Base-by-base conservation (phyloP, 345 rosid genomes). In the Balakata baccata region DNA sequence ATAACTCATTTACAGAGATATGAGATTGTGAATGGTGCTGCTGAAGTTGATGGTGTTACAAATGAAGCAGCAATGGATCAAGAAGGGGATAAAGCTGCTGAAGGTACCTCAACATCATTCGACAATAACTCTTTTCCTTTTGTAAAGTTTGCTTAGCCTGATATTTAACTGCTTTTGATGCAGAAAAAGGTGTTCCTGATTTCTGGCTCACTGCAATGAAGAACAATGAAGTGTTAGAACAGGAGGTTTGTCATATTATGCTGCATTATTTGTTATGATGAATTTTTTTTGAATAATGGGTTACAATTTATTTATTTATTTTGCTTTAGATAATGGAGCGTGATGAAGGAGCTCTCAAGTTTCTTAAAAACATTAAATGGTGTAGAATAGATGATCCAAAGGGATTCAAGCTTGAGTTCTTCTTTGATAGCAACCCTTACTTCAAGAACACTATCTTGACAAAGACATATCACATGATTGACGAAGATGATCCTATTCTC, bases 391-490 rank as follows among this genome's bases (percentile, higher is more conserved):
- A 87, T 66, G 94, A 93, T 14, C 97, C 94, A 50, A 96, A 96
- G 79, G 98, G 99, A 53, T 96, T 93, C 86, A 96, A 96, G 84
- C 93, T 96, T 47, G 99, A 96, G 73, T 96, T 96, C 78, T 84
- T 79, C 81, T 96, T 96, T 74, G 96, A 89, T 34, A 70, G 92
- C 38, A 96, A 96, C 78, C 98, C 97, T 25, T 93, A 69, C 80
- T 96, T 96, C 85, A 93, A 89, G 83, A 93, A 91, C 81, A 13
- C 91, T 65, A 83, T 93, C 64, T 84, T 96, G 90, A 88, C 91
- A 1, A 96, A 96, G 87, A 85, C 93, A 23, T 96, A 96, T 75
- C 95, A 96, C 84, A 93, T 96, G 98, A 90, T 93, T 75, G 99
- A 96, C 84, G 99, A 96, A 74, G 96, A 92, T 57, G 99, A 96